These are phyloP conservation scores for Xylaria arbuscula DNA, from an alignment of 2,329 filamentous ascomycete species.

Conservation along the genomic window DNA sequence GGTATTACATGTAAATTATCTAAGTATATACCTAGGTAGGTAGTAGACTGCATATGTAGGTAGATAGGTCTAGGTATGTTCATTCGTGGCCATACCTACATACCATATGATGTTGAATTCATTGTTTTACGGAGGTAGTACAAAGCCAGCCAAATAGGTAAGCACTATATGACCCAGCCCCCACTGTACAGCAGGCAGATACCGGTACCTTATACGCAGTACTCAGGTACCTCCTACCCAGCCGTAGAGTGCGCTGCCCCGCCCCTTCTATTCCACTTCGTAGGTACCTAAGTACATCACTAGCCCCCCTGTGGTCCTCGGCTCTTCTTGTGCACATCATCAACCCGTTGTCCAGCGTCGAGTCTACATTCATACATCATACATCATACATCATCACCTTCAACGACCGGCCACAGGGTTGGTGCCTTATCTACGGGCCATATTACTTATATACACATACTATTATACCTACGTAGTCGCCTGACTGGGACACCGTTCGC, in stretches of 20 bases:
- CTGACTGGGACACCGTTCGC: constrained; percentile 9
- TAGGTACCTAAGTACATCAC: not conserved
- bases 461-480: not conserved
- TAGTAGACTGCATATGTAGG: too few relatives aligned
- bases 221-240: too few relatives aligned
- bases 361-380: not conserved
- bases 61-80: too few relatives aligned
- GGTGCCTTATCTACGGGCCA: not conserved
- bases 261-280: not conserved
- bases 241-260: not conserved
- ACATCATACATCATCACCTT: constrained; percentile 22
- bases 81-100: too few relatives aligned
- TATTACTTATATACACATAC: constrained; percentile 9
- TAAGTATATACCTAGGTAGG: not conserved
- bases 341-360: not conserved
- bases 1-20: too few relatives aligned
- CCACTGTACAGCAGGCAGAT: too few relatives aligned
- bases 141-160: too few relatives aligned
- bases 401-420: constrained; percentile 3
- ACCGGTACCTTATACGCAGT: too few relatives aligned
- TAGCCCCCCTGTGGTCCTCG: constrained; percentile 1
- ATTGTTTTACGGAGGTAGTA: too few relatives aligned
- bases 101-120: too few relatives aligned
- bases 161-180: too few relatives aligned
- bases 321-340: constrained; percentile 4